Conservation (phyloP, 2,329 filamentous ascomycete species). For the Lanzia echinophila region DNA sequence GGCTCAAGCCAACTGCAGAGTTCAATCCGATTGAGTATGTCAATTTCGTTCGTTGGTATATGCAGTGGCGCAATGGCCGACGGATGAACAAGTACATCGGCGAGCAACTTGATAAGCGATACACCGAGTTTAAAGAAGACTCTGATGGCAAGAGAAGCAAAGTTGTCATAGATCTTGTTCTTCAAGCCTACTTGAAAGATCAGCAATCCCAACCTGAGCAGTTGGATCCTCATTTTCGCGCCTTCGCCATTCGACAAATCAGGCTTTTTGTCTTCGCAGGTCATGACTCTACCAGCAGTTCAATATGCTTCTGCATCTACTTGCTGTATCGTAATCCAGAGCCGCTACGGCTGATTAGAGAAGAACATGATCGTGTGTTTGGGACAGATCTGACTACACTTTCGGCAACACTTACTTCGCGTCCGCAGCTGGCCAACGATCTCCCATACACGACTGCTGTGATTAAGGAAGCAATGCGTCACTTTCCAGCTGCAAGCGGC, state of each 20-base stretch:
- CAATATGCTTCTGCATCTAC: constrained; percentile 14
- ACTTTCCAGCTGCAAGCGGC: constrained; percentile 15
- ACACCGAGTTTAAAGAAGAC: constrained; percentile 5
- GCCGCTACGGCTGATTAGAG: constrained; percentile 11
- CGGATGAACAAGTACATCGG: constrained; percentile 18
- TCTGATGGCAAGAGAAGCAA: constrained; percentile 2
- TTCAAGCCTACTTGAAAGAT: constrained; percentile 15
- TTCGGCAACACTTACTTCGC: background rate
- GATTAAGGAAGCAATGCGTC: constrained; percentile 19
- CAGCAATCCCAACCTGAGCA: constrained; percentile 1
- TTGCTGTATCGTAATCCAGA: constrained; percentile 16
- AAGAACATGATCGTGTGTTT: constrained; percentile 18
- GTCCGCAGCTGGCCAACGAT: constrained; percentile 14
- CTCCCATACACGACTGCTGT: constrained; percentile 18
- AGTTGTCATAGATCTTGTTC: constrained; percentile 16
- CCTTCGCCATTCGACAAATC: constrained; percentile 11
- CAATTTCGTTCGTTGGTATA: constrained; percentile 7
- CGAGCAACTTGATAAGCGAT: constrained; percentile 18
- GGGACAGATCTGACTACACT: constrained; percentile 14
- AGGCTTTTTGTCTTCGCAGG: constrained; percentile 17
- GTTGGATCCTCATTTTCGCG: constrained; percentile 13
- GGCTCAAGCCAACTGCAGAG: constrained; percentile 11
- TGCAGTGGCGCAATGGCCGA: constrained; percentile 14
- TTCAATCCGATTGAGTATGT: constrained; percentile 7
- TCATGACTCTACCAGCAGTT: constrained; percentile 18